These are phyloP conservation scores for Sisymbrium altissimum DNA, from an alignment of 345 rosid species.

Conservation along the genomic window DNA sequence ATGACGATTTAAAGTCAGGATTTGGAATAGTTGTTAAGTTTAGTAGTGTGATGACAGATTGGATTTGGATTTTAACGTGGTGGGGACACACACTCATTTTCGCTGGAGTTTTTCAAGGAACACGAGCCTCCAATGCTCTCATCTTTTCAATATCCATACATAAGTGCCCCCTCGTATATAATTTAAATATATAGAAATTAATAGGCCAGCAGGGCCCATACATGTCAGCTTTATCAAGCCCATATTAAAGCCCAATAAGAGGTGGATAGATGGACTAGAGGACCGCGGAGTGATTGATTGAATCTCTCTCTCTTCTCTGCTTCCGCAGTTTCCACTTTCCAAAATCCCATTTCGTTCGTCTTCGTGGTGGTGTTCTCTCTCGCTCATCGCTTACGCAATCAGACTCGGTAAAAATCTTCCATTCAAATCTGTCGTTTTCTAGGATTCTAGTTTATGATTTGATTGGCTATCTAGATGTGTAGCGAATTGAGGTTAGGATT, in stretches of 20 bases:
- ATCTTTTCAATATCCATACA: neutral
- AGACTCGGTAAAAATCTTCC: constrained; percentile 15
- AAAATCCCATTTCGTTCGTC: constrained; percentile 12
- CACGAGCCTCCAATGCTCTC: neutral
- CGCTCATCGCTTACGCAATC: constrained; percentile 7
- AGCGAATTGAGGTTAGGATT: neutral
- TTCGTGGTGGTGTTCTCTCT: neutral
- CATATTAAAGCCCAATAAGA: constrained; percentile 6
- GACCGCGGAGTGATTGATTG: neutral
- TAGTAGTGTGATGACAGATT: constrained; percentile 4
- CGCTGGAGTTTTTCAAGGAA: constrained; percentile 3
- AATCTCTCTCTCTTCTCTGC: neutral
- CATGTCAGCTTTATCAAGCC: neutral
- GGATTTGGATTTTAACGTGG: constrained; percentile 28
- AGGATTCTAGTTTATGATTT: neutral
- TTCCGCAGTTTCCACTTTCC: neutral
- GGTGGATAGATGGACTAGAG: neutral
- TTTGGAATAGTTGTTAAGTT: constrained; percentile 9
- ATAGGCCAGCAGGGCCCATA: neutral
- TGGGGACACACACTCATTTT: constrained; percentile 7
- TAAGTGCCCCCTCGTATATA: too few species aligned
- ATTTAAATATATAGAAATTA: neutral
- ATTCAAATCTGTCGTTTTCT: neutral
- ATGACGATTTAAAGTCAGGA: constrained; percentile 11
- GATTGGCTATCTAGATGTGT: neutral